Evolutionary conservation across 306 rosid genomes (phyloP), one percentile per base, ranked within the genome.

Genomic region (Vachellia pachyceras): DNA sequence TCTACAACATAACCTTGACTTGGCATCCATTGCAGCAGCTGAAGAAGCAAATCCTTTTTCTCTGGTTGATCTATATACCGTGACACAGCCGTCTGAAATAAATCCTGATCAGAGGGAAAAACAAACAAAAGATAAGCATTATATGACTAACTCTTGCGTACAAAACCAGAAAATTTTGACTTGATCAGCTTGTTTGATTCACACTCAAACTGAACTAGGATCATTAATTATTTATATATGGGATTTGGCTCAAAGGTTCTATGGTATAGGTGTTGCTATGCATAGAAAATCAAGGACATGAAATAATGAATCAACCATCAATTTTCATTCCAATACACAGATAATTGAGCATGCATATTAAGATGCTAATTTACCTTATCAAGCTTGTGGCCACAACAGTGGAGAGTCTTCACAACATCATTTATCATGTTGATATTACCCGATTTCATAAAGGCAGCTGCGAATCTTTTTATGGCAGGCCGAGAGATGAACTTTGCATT

Each of bases 11-110:
- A 95, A 79, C 96, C 94, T 69, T 91, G 96, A 82, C 97, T 89
- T 22, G 98, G 87, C 98, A 95, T 93, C 99, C 98, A 93, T 65
- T 78, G 86, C 55, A 93, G 87, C 70, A 95, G 81, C 71, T 91
- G 98, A 46, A 95, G 85, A 79, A 93, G 90, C 82, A 93, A 85
- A 61, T 88, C 97, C 89, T 91, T 95, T 91, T 95, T 93, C 78
- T 88, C 93, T 40, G 99, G 97, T 52, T 86, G 82, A 29, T 80
- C 84, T 54, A 95, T 78, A 66, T 90, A 95, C 61, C 95, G 94
- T 58, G 91, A 86, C 58, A 90, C 82, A 25, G 96, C 98, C 82
- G 77, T 89, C 81, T 83, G 80, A 89, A 95, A 93, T 65, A 91
- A 72, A 58, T 77, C 97, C 99, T 93, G 93, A 79, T 82, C 10